phyloP scores from a whole-genome alignment of 805 yeast genomes.

The Priceomyces haplophilus region DNA sequence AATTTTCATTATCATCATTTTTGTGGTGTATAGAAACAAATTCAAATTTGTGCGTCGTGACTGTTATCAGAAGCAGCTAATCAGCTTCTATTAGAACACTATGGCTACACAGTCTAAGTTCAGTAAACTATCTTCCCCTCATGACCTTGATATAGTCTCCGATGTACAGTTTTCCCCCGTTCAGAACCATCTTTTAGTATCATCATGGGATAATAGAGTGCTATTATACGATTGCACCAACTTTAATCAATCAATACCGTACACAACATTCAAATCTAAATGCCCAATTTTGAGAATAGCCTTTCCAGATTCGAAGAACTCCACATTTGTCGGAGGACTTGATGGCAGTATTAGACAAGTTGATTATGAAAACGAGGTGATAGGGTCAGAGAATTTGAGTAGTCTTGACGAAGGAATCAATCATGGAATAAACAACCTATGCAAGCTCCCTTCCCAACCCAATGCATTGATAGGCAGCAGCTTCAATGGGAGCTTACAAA shows the following conservation, averaged over 20 bases:
- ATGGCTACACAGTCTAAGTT: constrained; percentile 9
- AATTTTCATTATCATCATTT: background rate
- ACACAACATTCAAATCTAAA: constrained; percentile 9
- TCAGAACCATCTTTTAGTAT: constrained; percentile 39
- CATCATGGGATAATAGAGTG: constrained; percentile 59
- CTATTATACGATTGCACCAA: constrained; percentile 40
- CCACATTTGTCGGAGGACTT: constrained; percentile 47
- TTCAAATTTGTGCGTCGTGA: no score
- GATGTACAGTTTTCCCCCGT: constrained; percentile 37
- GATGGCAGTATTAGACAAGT: constrained; percentile 53
- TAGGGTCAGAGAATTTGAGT: constrained; percentile 10
- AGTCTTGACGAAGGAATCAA: constrained; percentile 8
- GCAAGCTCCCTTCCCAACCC: constrained; percentile 19
- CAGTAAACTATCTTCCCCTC: constrained; percentile 20
- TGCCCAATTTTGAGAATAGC: constrained; percentile 30
- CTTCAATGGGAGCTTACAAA: constrained; percentile 55
- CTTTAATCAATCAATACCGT: constrained; percentile 9
- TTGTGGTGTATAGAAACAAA: no score
- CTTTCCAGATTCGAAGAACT: constrained; percentile 18
- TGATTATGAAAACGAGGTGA: constrained; percentile 45
- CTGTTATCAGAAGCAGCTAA: background rate
- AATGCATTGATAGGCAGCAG: constrained; percentile 51
- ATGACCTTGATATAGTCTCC: constrained; percentile 41
- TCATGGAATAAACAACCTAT: constrained; percentile 37
- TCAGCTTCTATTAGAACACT: background rate